Percentiles rank a stretch among this genome's conserved stretches.
Evolutionary conservation across 805 yeast genomes (phyloP).

Genomic region (Lipomyces japonicus): DNA sequence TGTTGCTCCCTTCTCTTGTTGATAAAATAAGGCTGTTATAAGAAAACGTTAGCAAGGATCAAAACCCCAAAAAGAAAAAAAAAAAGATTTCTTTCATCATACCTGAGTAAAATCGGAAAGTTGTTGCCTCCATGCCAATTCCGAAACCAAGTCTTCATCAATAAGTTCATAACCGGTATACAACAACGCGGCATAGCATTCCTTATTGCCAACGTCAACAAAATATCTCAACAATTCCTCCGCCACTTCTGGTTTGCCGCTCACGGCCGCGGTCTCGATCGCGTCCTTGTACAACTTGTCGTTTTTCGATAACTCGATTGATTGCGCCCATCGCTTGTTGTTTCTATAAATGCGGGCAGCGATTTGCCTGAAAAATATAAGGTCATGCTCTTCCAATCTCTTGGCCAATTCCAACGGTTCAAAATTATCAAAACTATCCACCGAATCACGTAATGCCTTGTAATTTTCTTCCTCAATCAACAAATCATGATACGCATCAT

Average conservation of each 20-base stretch:
- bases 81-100: background rate
- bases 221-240: constrained; percentile 86
- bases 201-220: constrained; percentile 95
- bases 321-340: constrained; percentile 89
- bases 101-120: constrained; percentile 74
- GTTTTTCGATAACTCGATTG: constrained; percentile 79
- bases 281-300: constrained; percentile 96
- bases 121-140: constrained; percentile 84
- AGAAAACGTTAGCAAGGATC: background rate
- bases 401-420: constrained; percentile 90
- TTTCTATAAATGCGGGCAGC: constrained; percentile 92
- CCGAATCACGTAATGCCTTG: constrained; percentile 79
- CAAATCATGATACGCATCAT: constrained; percentile 91
- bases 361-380: constrained; percentile 91
- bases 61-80: background rate
- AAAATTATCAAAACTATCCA: constrained; percentile 85
- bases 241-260: constrained; percentile 74
- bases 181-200: constrained; percentile 85
- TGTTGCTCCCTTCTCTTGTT: constrained; percentile 78
- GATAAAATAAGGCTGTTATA: constrained; percentile 81
- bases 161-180: constrained; percentile 80
- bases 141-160: constrained; percentile 78
- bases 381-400: constrained; percentile 85
- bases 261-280: constrained; percentile 82
- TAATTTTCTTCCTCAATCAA: constrained; percentile 96